Percentiles rank a stretch among this genome's conserved stretches.
These are phyloP conservation scores for Eragrostis tef DNA, from an alignment of 202 grass and related monocot species.

Conservation along the genomic window DNA sequence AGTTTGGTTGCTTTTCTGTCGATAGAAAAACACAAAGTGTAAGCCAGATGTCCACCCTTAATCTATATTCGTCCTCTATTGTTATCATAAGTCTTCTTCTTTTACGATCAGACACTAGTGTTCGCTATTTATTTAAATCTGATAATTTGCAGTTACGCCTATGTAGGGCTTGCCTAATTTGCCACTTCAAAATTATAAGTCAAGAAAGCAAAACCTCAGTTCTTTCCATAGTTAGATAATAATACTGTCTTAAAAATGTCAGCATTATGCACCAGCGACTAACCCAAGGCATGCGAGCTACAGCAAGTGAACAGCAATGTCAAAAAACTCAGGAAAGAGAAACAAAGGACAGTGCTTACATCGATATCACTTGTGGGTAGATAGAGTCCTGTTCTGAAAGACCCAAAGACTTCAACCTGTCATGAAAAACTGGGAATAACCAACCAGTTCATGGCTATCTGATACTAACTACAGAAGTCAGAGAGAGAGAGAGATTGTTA, in stretches of 20 bases:
- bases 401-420: conserved; percentile 97
- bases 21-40: background rate
- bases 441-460: conserved; percentile 36
- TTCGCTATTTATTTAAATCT: conserved; percentile 10
- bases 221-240: no score
- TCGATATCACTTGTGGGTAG: conserved; percentile 94
- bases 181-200: background rate
- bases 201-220: no score
- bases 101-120: conserved; percentile 8
- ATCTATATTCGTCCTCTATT: background rate
- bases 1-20: conserved; percentile 16
- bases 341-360: conserved; percentile 53
- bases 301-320: conserved; percentile 7
- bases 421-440: conserved; percentile 39
- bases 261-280: conserved; percentile 20
- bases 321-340: conserved; percentile 31
- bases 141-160: background rate
- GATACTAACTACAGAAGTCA: background rate
- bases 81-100: background rate
- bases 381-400: conserved; percentile 93
- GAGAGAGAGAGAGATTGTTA: background rate
- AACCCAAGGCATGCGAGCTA: conserved; percentile 9
- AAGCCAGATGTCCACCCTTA: background rate
- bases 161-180: background rate
- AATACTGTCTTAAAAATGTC: background rate